Conservation (phyloP, 805 yeast species). For the Starmerella bombi region DNA sequence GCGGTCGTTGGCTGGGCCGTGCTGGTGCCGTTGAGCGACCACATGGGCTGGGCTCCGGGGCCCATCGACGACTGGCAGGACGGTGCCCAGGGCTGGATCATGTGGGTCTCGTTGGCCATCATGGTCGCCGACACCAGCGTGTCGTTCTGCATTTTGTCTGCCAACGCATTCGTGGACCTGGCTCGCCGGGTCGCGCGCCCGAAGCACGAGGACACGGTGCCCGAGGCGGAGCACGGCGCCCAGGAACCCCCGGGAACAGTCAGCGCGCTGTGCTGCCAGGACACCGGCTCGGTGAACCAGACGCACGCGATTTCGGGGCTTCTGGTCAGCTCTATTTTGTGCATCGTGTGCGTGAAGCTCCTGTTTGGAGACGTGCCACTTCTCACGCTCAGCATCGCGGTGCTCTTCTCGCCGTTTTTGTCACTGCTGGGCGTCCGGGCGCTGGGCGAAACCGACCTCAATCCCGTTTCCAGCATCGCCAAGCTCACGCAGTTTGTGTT, state of each 20-base stretch:
- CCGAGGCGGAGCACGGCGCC: background rate
- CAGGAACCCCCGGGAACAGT: background rate
- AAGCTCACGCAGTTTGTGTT: conserved; percentile 81
- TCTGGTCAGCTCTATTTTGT: conserved; percentile 47
- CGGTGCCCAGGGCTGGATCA: conserved; percentile 95
- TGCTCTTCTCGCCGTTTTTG: conserved; percentile 60
- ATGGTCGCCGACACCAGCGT: conserved; percentile 89
- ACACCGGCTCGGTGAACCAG: background rate
- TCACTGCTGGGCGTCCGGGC: conserved; percentile 87
- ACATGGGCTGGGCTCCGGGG: conserved; percentile 77
- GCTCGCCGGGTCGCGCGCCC: background rate
- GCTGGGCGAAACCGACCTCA: conserved; percentile 88
- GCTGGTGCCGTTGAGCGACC: conserved; percentile 65
- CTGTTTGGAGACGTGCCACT: conserved; percentile 61
- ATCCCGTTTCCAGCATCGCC: conserved; percentile 95
- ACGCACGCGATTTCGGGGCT: conserved; percentile 39
- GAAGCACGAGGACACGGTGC: background rate
- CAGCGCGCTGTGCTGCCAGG: background rate
- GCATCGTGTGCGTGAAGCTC: conserved; percentile 48
- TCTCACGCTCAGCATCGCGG: conserved; percentile 54
- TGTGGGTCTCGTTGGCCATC: conserved; percentile 84
- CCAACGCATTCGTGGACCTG: conserved; percentile 3
- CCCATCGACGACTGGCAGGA: conserved; percentile 81
- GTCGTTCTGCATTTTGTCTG: conserved; percentile 37
- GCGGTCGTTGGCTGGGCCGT: conserved; percentile 85